A percentile compares a stretch with the other conserved stretches of the same genome.
phyloP scores from a whole-genome alignment of 768 basidiomycete species.

The Naganishia antarctica region DNA sequence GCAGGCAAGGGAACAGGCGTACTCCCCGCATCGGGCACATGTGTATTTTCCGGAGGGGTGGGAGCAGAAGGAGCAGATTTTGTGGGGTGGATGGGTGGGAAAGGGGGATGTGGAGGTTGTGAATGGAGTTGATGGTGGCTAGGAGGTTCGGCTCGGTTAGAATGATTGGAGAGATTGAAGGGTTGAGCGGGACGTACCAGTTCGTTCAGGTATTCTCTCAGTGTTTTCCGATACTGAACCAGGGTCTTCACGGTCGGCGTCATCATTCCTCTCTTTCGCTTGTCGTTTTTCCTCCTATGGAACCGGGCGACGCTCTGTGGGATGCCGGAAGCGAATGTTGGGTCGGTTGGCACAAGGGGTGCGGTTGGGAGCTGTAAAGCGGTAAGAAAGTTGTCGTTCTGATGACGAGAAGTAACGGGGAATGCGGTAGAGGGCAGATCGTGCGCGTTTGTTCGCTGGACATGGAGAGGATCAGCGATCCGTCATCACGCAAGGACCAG shows the following conservation, averaged over 20 bases:
- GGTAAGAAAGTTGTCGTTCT: not conserved
- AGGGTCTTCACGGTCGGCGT: not conserved
- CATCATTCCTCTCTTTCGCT: not conserved
- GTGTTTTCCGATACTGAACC: not conserved
- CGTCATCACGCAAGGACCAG: not conserved
- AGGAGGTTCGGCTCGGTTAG: not conserved
- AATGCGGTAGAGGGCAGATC: not conserved
- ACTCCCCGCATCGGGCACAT: not conserved
- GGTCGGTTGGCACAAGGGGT: not conserved
- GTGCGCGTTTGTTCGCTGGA: not conserved
- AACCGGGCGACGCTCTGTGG: not conserved
- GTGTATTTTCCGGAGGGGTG: not conserved
- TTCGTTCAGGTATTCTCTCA: not conserved
- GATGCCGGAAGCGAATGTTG: not conserved
- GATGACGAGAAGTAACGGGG: not conserved
- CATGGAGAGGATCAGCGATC: too few species aligned
- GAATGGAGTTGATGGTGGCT: not conserved
- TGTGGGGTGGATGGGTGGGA: not conserved
- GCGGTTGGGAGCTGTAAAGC: not conserved
- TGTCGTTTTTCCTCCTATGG: not conserved
- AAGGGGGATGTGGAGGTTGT: not conserved
- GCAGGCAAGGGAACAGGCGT: not conserved
- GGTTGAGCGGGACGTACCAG: not conserved
- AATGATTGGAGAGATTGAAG: not conserved
- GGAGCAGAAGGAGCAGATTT: not conserved